These are phyloP conservation scores for Zelonia costaricensis DNA, from an alignment of 208 protist genomes.

Conservation along the genomic window DNA sequence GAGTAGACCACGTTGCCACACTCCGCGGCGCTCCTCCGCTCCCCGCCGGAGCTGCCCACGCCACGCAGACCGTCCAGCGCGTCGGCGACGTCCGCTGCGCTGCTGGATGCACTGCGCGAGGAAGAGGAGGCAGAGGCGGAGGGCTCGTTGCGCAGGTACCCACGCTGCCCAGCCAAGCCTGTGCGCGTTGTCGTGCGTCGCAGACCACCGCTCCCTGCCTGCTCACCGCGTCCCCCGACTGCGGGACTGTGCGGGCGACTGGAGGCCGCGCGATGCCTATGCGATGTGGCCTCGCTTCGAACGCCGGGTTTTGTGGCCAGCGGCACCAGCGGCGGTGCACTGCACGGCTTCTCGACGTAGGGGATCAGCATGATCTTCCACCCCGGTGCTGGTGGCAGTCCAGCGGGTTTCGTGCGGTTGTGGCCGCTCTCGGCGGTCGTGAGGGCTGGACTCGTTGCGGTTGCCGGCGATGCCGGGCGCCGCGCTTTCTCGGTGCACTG, in stretches of 20 bases:
- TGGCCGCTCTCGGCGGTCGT: neutral
- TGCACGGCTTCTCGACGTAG: conserved; percentile 12
- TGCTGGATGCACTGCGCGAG: too few relatives aligned
- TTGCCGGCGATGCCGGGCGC: neutral
- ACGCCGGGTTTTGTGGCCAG: too few relatives aligned
- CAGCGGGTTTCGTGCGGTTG: neutral
- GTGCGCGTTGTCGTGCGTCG: too few relatives aligned
- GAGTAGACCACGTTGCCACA: conserved; percentile 16
- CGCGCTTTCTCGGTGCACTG: conserved; percentile 3
- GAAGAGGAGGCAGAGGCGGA: too few relatives aligned
- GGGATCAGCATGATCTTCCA: conserved; percentile 31
- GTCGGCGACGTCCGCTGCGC: neutral
- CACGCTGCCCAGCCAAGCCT: too few relatives aligned
- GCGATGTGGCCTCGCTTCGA: too few relatives aligned
- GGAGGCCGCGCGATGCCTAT: too few relatives aligned
- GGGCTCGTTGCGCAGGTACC: too few relatives aligned
- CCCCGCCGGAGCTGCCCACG: neutral
- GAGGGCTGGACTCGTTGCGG: neutral
- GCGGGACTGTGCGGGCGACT: too few relatives aligned
- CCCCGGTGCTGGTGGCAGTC: neutral
- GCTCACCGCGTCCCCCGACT: too few relatives aligned
- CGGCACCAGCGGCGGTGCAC: too few relatives aligned
- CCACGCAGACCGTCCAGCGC: neutral
- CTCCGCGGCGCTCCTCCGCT: neutral
- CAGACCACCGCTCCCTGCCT: too few relatives aligned